phyloP scores from a whole-genome alignment of 2,329 filamentous ascomycete species.

The Huntiella bhutanensis region DNA sequence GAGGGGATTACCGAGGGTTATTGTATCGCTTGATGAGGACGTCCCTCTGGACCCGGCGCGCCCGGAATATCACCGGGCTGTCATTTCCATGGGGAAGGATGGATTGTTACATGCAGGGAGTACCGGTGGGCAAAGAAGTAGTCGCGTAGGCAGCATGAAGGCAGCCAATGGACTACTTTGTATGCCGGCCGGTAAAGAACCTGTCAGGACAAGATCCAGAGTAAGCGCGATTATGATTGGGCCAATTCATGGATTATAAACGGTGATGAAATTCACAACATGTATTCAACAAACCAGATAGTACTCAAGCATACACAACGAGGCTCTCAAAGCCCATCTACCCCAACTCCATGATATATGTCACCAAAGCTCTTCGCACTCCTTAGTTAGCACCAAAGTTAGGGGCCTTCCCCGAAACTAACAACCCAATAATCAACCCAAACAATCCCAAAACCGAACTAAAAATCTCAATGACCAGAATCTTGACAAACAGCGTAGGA shows the following conservation, averaged over 20 bases:
- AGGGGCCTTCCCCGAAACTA: constrained; percentile 66
- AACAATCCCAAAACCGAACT: constrained; percentile 94
- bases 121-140: constrained; percentile 81
- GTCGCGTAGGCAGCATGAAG: constrained; percentile 69
- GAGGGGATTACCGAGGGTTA: constrained; percentile 51
- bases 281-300: no score
- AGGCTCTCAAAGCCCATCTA: no score
- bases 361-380: no score
- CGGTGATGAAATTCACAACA: not conserved
- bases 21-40: constrained; percentile 52
- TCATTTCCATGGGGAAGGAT: constrained; percentile 46
- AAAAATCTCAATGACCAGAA: constrained; percentile 98
- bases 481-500: constrained; percentile 89
- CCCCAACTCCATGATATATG: no score
- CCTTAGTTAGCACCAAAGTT: constrained; percentile 39
- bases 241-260: constrained; percentile 8
- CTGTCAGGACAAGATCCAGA: constrained; percentile 46
- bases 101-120: constrained; percentile 56
- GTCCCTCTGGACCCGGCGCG: constrained; percentile 56
- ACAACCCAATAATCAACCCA: constrained; percentile 81
- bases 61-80: constrained; percentile 77
- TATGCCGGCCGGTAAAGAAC: constrained; percentile 45
- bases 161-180: constrained; percentile 76
- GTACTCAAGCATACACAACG: no score
- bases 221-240: constrained; percentile 65